phyloP scores from a whole-genome alignment of 148 eudicot species.

The Rhododendron kiyosumense region DNA sequence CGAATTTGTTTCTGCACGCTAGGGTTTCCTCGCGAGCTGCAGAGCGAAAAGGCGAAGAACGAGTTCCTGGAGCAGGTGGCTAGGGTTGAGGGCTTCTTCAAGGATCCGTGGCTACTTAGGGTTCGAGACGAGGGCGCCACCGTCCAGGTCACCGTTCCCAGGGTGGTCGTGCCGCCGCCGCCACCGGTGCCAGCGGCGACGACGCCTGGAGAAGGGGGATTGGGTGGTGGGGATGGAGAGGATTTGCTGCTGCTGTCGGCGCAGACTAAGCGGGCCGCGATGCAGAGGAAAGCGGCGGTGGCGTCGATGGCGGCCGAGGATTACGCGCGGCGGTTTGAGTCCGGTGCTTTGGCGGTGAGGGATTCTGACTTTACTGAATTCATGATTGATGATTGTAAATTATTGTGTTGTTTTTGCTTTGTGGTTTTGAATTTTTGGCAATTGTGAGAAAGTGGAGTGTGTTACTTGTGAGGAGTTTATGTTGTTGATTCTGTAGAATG shows the following conservation, averaged over 20 bases:
- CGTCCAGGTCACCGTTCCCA: slow-evolving; percentile 70
- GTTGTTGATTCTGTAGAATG: neutral
- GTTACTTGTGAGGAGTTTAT: neutral
- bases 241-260: slow-evolving; percentile 56
- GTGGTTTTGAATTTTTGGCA: neutral
- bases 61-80: slow-evolving; percentile 40
- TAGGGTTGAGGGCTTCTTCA: slow-evolving; percentile 35
- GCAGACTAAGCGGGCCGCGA: slow-evolving; percentile 67
- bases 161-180: slow-evolving; percentile 43
- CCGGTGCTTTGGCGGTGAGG: slow-evolving; percentile 17
- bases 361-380: neutral
- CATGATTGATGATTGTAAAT: neutral
- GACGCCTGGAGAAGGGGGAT: neutral
- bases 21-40: slow-evolving; percentile 55
- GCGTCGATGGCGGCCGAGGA: slow-evolving; percentile 80
- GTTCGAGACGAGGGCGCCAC: slow-evolving; percentile 48
- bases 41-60: slow-evolving; percentile 13
- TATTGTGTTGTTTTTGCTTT: neutral
- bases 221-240: slow-evolving; percentile 9
- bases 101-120: slow-evolving; percentile 63
- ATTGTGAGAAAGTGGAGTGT: neutral
- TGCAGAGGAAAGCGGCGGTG: slow-evolving; percentile 81
- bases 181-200: slow-evolving; percentile 17
- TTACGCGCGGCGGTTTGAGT: slow-evolving; percentile 35
- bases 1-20: slow-evolving; percentile 70